Percentiles rank a stretch among this genome's conserved stretches.
These are phyloP conservation scores for Blastocystis sp. DNA, from an alignment of 352 stramenopile genomes.

Conservation along the genomic window DNA sequence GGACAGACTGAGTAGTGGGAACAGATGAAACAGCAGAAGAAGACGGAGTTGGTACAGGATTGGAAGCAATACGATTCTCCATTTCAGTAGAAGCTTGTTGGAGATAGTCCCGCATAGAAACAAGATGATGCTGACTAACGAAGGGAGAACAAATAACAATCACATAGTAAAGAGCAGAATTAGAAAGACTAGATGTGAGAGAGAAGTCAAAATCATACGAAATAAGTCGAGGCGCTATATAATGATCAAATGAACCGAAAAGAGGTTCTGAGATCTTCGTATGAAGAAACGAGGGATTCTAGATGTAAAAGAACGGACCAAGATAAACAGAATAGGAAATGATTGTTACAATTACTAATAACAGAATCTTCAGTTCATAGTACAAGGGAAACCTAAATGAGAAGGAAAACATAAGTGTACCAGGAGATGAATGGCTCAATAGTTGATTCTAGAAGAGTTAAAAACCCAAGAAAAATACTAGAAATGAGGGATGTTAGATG, in stretches of 20 bases:
- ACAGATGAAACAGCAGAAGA: no score
- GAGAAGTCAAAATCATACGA: neutral
- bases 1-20: neutral
- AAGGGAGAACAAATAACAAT: constrained; percentile 35
- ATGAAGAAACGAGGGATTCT: neutral
- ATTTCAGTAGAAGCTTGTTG: neutral
- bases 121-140: constrained; percentile 1
- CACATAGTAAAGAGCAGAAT: constrained; percentile 23
- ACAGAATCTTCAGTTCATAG: constrained; percentile 27
- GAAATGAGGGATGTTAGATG: neutral
- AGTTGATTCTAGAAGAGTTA: constrained; percentile 17
- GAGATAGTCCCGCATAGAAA: constrained; percentile 18
- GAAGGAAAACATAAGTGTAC: neutral
- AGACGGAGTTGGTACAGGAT: neutral
- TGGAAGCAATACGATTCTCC: neutral
- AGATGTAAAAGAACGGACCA: neutral
- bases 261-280: neutral
- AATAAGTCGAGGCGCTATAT: neutral
- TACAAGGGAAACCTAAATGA: constrained; percentile 34
- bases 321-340: constrained; percentile 9
- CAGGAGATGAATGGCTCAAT: constrained; percentile 23
- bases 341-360: neutral
- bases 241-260: neutral
- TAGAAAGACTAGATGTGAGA: neutral
- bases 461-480: constrained; percentile 18